phyloP scores from a whole-genome alignment of 768 basidiomycete species.

The Dentipellis fragilis region DNA sequence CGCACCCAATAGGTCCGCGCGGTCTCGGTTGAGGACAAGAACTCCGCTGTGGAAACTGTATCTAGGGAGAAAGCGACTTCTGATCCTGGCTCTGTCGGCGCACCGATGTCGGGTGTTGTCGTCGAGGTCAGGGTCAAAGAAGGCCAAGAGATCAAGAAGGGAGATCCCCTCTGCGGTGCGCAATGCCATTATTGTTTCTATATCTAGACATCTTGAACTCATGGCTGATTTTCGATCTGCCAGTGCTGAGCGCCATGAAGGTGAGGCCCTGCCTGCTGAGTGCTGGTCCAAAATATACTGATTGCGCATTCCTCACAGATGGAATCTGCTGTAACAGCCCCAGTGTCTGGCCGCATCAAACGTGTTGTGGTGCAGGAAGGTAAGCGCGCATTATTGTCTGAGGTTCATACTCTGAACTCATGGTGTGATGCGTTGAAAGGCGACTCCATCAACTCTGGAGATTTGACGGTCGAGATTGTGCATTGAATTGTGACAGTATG shows the following conservation, averaged over 20 bases:
- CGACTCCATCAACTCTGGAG: constrained; percentile 92
- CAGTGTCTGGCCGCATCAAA: constrained; percentile 94
- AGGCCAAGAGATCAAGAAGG: constrained; percentile 95
- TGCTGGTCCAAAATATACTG: constrained; percentile 2
- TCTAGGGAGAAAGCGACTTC: constrained; percentile 89
- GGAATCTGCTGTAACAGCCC: constrained; percentile 95
- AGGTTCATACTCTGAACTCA: not conserved
- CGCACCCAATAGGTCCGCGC: constrained; percentile 64
- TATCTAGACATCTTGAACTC: constrained; percentile 8
- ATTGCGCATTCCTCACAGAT: constrained; percentile 44
- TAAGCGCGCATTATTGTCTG: constrained; percentile 18
- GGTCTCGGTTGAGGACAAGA: constrained; percentile 92
- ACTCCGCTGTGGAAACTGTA: constrained; percentile 91
- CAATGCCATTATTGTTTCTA: constrained; percentile 15
- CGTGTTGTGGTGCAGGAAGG: constrained; percentile 87
- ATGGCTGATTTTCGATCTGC: constrained; percentile 12
- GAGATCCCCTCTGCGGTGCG: constrained; percentile 88
- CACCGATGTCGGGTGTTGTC: constrained; percentile 96
- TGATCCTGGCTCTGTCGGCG: constrained; percentile 95
- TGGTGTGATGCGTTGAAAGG: constrained; percentile 30
- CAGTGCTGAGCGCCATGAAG: constrained; percentile 97
- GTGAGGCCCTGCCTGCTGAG: constrained; percentile 27
- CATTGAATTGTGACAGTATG: constrained; percentile 28
- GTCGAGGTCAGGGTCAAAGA: constrained; percentile 98
- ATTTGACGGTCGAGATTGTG: constrained; percentile 82